phyloP scores from a whole-genome alignment of 139 green algal genomes.

The Chlorella sp. region DNA sequence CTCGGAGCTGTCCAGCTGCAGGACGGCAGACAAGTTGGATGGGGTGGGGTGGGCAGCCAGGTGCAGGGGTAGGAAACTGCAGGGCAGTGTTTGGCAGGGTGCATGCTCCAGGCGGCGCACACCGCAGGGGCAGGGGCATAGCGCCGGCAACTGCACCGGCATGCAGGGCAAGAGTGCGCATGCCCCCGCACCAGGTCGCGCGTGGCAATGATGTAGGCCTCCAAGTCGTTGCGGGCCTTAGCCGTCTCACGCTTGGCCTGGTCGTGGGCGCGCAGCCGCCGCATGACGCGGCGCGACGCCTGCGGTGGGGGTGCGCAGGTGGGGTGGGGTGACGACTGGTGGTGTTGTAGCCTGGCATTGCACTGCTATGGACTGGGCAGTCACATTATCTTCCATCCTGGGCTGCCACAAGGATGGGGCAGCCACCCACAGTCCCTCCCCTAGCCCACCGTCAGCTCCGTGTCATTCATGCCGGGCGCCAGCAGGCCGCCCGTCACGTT shows the following conservation, averaged over 20 bases:
- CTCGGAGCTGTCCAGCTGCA: constrained; percentile 43
- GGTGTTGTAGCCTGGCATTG: too few relatives aligned
- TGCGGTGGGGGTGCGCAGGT: not conserved
- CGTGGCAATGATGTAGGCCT: constrained; percentile 90
- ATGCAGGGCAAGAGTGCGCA: too few relatives aligned
- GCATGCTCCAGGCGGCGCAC: not conserved
- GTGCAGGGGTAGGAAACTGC: too few relatives aligned
- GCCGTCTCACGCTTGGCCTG: constrained; percentile 62
- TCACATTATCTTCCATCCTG: too few relatives aligned
- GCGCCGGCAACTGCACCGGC: not conserved
- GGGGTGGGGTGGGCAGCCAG: too few relatives aligned
- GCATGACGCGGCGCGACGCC: constrained; percentile 35
- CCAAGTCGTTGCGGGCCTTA: constrained; percentile 87
- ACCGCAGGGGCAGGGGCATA: not conserved
- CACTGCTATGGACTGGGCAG: too few relatives aligned
- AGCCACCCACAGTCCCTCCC: not conserved
- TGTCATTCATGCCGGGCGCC: constrained; percentile 25
- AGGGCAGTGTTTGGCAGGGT: too few relatives aligned
- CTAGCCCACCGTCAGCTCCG: constrained; percentile 24
- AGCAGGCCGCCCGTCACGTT: constrained; percentile 34
- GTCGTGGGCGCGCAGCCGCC: constrained; percentile 56
- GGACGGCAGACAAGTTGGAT: too few relatives aligned
- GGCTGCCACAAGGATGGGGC: too few relatives aligned
- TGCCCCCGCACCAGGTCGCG: constrained; percentile 55
- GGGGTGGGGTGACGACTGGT: too few relatives aligned